A percentile compares a stretch with the other conserved stretches of the same genome.
Evolutionary conservation across 2,329 filamentous ascomycete genomes (phyloP).

Genomic region (Trichoderma guizhouense): DNA sequence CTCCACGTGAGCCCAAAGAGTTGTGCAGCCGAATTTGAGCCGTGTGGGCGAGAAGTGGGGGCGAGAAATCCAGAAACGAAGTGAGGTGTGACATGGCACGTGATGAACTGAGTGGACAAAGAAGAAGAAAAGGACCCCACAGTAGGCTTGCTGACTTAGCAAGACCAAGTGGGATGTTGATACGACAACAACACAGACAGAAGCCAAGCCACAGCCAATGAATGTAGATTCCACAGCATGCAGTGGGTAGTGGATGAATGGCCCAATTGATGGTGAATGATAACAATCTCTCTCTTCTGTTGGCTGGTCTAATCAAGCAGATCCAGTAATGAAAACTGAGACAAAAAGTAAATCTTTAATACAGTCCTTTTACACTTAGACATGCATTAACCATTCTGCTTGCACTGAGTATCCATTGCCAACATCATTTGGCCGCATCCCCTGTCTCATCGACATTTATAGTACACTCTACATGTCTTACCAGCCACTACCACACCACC

Average conservation of each 20-base stretch:
- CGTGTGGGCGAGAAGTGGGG: slow-evolving; percentile 13
- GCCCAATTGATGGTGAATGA: background rate
- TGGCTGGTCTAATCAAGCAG: background rate
- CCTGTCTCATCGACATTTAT: background rate
- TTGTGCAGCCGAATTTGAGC: slow-evolving; percentile 27
- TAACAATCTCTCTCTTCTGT: background rate
- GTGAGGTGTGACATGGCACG: slow-evolving; percentile 18
- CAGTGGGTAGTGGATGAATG: background rate
- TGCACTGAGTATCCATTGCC: background rate
- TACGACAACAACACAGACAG: background rate
- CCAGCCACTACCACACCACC: background rate
- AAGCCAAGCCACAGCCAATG: background rate
- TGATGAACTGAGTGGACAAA: background rate
- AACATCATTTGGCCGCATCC: background rate
- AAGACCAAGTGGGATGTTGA: background rate
- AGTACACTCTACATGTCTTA: background rate
- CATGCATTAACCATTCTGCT: background rate
- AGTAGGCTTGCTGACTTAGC: background rate
- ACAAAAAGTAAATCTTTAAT: too few relatives aligned
- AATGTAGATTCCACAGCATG: background rate
- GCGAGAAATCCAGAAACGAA: background rate
- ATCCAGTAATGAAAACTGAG: background rate
- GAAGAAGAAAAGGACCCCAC: background rate
- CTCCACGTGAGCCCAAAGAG: slow-evolving; percentile 36
- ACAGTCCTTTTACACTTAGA: background rate